Evolutionary conservation across 768 basidiomycete genomes (phyloP).

Genomic region (Mycena kentingensis): DNA sequence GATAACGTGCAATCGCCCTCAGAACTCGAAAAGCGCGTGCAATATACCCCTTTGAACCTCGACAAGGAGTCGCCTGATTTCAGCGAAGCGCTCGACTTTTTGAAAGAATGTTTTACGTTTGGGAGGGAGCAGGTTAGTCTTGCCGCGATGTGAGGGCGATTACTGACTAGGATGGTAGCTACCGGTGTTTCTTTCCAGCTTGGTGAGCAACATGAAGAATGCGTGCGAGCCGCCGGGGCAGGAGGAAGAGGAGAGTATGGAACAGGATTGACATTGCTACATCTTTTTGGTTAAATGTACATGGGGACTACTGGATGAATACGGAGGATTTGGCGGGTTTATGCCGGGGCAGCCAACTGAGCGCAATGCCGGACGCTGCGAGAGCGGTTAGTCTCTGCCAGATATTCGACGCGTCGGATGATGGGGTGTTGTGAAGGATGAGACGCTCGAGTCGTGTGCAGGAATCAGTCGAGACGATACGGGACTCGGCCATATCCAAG

Average conservation of each 20-base stretch:
- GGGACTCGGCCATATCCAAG: conserved; percentile 13
- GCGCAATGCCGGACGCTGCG: background rate
- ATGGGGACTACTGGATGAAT: background rate
- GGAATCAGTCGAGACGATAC: background rate
- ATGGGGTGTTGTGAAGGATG: conserved; percentile 1
- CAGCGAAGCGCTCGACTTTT: conserved; percentile 60
- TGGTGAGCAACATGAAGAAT: conserved; percentile 16
- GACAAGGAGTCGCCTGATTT: conserved; percentile 62
- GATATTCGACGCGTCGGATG: background rate
- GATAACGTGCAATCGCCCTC: conserved; percentile 36
- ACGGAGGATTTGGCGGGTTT: background rate
- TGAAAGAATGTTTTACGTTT: conserved; percentile 69
- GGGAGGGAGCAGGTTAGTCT: conserved; percentile 50
- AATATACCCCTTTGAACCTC: conserved; percentile 65
- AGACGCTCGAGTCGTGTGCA: background rate
- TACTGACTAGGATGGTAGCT: conserved; percentile 1
- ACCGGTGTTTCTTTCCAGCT: conserved; percentile 17
- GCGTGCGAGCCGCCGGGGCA: conserved; percentile 10
- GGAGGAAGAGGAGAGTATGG: background rate
- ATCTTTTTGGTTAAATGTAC: too few species aligned
- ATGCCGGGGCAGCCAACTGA: background rate
- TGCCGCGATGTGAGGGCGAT: background rate
- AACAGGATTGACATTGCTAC: too few species aligned
- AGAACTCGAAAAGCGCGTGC: conserved; percentile 49
- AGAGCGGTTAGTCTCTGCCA: background rate